phyloP scores from a whole-genome alignment of 371 early-diverging fungal genomes.

The Neoconidiobolus thromboides region DNA sequence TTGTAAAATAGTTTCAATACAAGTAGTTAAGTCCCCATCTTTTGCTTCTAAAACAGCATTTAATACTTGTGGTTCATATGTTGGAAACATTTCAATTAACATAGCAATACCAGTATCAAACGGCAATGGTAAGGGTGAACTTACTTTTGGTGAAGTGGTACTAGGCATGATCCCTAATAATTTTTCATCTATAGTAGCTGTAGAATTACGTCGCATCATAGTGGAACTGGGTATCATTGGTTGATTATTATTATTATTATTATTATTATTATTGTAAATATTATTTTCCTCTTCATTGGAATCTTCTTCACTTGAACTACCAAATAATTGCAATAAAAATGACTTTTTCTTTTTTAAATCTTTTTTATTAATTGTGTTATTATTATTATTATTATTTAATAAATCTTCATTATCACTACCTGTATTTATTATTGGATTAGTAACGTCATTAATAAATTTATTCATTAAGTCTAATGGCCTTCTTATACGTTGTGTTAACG shows the following conservation, averaged over 20 bases:
- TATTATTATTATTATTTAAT: no score
- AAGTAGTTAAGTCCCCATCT: not conserved
- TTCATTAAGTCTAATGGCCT: not conserved
- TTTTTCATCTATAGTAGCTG: not conserved
- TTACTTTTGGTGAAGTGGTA: not conserved
- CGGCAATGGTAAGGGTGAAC: not conserved
- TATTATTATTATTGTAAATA: not conserved
- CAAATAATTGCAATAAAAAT: not conserved
- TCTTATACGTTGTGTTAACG: conserved; percentile 1
- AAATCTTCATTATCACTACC: no score
- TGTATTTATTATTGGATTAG: not conserved
- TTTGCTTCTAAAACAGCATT: not conserved
- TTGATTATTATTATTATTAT: not conserved
- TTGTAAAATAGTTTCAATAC: conserved; percentile 2
- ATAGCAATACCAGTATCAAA: not conserved
- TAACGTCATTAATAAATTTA: not conserved
- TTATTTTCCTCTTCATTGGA: not conserved
- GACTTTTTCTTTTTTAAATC: not conserved
- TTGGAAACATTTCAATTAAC: conserved; percentile 4
- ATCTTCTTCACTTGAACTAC: not conserved
- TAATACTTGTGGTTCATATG: not conserved
- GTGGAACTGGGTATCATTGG: not conserved
- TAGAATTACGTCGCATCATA: not conserved
- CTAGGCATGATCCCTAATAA: not conserved
- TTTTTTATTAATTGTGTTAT: not conserved